These are phyloP conservation scores for Monosporascus sp. DNA, from an alignment of 2,329 filamentous ascomycete genomes.

Conservation along the genomic window DNA sequence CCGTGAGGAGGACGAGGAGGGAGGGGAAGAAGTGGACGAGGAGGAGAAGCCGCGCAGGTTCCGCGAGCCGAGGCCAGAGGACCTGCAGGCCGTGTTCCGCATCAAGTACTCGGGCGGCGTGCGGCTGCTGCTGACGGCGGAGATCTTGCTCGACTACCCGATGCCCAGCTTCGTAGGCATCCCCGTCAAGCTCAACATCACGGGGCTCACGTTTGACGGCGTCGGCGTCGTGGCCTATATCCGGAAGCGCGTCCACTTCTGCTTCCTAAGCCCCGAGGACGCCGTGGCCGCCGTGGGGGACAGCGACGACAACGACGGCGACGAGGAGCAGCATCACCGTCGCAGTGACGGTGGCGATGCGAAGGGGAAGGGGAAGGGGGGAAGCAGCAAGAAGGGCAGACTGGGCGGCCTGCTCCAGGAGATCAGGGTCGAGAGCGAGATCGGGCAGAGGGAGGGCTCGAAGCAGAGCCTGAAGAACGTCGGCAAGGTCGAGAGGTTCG, in stretches of 20 bases:
- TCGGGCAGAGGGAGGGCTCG: conserved; percentile 82
- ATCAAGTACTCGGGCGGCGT: conserved; percentile 87
- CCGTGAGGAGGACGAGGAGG: conserved; percentile 16
- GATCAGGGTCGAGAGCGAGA: conserved; percentile 95
- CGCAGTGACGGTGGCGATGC: conserved; percentile 31
- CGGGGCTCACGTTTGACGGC: conserved; percentile 89
- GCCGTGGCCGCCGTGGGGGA: conserved; percentile 66
- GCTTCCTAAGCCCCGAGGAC: conserved; percentile 89
- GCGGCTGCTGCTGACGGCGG: conserved; percentile 81
- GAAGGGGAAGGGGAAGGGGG: conserved; percentile 22
- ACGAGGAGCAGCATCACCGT: conserved; percentile 21
- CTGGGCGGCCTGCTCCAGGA: conserved; percentile 81
- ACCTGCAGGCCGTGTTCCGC: conserved; percentile 88
- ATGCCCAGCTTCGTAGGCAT: conserved; percentile 98
- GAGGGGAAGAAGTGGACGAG: conserved; percentile 21
- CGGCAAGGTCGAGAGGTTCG: conserved; percentile 96
- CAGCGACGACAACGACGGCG: conserved; percentile 20
- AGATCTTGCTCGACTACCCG: conserved; percentile 94
- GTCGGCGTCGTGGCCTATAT: conserved; percentile 91
- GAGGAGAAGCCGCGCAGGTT: conserved; percentile 40
- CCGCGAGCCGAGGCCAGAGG: conserved; percentile 72
- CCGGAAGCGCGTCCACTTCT: conserved; percentile 83
- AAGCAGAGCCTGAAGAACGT: conserved; percentile 98
- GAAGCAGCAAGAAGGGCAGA: conserved; percentile 24
- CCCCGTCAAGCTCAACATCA: conserved; percentile 90